Evolutionary conservation across 768 basidiomycete genomes (phyloP), one percentile per base, ranked within the genome.

Genomic region (Filobasidium wieringae): DNA sequence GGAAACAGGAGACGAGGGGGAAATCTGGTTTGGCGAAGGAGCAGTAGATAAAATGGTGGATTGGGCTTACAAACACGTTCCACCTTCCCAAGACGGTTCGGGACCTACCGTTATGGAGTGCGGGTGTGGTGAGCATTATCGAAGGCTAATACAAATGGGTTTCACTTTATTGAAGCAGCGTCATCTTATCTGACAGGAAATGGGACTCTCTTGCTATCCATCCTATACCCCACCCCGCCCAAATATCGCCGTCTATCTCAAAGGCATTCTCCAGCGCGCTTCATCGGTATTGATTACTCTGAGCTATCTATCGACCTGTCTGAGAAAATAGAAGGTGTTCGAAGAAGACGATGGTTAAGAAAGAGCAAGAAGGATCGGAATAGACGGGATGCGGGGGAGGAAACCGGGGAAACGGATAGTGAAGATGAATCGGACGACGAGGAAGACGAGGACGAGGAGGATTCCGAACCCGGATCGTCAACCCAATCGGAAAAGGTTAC

Each of bases 11-110:
- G 76, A 77, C 51, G 76, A 77, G 56, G 77, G 77, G 7, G 77
- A 77, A 60, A 70, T 77, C 29, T 77, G 76, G 76, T 77, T 77
- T 60, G 77, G 77, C 22, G 74, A 76, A 54, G 64, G 69, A 7
- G 66, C 73, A 1, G 71, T 76, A 0, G 66, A 69, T 32, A 75
- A 76, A 53, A 77, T 77, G 76, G 70, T 73, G n/a, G 65, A 71
- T 34, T 78, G 77, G 77, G 70, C 73, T 15, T 53, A 57, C 6
- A 59, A 70, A 24, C 64, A 76, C 59, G 61, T 72, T n/a, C 68
- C 75, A 29, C 55, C 63, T 8, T 49, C 57, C 3, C 26, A 33
- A 22, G 30, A 62, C 17, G 14, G 57, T 22, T 51, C 36, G 19
- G 51, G 34, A 24, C 63, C 72, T 0, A 63, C 67, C 12, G 67